Conservation (phyloP, 148 eudicot species). For the Mesembryanthemum crystallinum region DNA sequence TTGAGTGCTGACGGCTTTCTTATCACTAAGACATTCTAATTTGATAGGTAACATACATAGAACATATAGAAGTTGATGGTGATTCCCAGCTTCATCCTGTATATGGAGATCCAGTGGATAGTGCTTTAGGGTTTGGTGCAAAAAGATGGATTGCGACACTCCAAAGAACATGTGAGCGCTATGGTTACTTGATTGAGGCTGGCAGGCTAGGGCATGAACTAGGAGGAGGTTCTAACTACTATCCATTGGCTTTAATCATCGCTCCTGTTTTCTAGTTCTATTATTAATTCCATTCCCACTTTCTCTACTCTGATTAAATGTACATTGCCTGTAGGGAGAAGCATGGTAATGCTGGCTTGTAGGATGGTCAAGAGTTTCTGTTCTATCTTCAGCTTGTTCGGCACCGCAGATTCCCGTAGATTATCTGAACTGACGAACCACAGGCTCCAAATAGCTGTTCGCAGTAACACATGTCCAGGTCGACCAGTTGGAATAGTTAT, state of each 20-base stretch:
- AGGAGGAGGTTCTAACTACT: constrained; percentile 27
- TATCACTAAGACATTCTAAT: constrained; percentile 6
- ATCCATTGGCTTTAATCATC: constrained; percentile 5
- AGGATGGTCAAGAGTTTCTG: constrained; percentile 49
- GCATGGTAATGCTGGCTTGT: constrained; percentile 40
- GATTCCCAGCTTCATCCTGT: constrained; percentile 38
- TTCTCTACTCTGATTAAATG: constrained; percentile 13
- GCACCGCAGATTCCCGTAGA: constrained; percentile 17
- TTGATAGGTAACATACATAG: constrained; percentile 66
- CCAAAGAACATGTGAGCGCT: constrained; percentile 40
- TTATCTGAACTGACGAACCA: constrained; percentile 24
- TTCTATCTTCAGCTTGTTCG: constrained; percentile 30
- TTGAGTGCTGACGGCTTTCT: constrained; percentile 1
- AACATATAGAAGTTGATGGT: constrained; percentile 66
- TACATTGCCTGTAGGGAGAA: constrained; percentile 35
- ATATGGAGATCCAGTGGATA: constrained; percentile 42
- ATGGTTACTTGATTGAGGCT: constrained; percentile 9
- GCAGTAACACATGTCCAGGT: constrained; percentile 25
- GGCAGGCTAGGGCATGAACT: constrained; percentile 14
- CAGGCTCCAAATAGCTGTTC: constrained; percentile 30
- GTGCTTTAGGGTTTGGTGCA: constrained; percentile 70
- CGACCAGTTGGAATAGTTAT: constrained; percentile 35
- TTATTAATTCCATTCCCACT: background rate
- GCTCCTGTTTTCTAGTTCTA: background rate
- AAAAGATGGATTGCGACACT: constrained; percentile 62